These are phyloP conservation scores for Saraca asoca DNA, from an alignment of 331 rosid species.

Conservation along the genomic window DNA sequence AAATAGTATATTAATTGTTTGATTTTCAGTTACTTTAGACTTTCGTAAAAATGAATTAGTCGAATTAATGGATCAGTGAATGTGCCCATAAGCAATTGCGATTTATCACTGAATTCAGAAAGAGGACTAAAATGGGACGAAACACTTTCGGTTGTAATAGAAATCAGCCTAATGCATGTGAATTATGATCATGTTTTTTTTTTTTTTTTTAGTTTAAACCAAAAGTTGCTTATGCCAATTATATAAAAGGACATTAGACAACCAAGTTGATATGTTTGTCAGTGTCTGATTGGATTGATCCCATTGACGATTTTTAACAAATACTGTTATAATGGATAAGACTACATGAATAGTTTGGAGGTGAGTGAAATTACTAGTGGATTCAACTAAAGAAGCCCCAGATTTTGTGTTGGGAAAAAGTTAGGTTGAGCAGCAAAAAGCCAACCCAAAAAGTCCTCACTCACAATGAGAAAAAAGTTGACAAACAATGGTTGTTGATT, in stretches of 20 bases:
- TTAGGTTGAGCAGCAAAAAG: slow-evolving; percentile 41
- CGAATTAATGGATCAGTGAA: too few relatives aligned
- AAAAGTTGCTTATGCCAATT: not conserved
- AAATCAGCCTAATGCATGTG: too few relatives aligned
- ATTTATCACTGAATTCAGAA: too few relatives aligned
- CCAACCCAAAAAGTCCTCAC: slow-evolving; percentile 48
- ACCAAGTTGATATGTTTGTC: slow-evolving; percentile 6
- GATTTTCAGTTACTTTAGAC: slow-evolving; percentile 1
- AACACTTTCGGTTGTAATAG: too few relatives aligned
- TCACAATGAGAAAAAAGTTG: slow-evolving; percentile 49
- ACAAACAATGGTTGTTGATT: slow-evolving; percentile 42
- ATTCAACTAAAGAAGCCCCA: slow-evolving; percentile 35
- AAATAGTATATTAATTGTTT: too few relatives aligned
- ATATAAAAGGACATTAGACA: not conserved
- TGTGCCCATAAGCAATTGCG: too few relatives aligned
- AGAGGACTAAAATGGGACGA: too few relatives aligned
- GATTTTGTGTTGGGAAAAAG: slow-evolving; percentile 58
- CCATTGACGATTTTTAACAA: slow-evolving; percentile 11
- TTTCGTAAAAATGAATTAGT: too few relatives aligned
- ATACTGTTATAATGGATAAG: slow-evolving; percentile 57
- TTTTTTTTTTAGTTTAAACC: not conserved
- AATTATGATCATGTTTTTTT: too few relatives aligned
- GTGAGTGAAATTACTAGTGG: slow-evolving; percentile 25
- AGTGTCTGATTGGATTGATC: slow-evolving; percentile 29
- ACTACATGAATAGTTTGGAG: slow-evolving; percentile 29